Evolutionary conservation across 108 stramenopile species (phyloP), one percentile per base, ranked within the genome.

Genomic region (Conticribra guillardii): DNA sequence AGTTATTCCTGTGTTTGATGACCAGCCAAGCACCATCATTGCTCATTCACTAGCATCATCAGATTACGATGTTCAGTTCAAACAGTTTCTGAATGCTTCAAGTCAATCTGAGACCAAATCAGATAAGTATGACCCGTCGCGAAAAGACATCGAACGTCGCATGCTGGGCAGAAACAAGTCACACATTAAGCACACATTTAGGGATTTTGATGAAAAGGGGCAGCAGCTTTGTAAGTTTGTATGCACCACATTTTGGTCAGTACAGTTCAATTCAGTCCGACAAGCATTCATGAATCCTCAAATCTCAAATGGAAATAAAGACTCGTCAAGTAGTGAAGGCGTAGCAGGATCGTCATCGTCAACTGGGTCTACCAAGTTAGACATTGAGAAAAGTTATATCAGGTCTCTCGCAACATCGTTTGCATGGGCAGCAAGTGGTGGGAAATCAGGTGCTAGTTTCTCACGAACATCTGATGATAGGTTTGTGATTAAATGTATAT

Each of bases 401-500:
- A 71, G 88, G 49, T 91, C 89, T 66, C 75, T 97, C 23, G 91
- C 93, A 32, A 86, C 93, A 62, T 80, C 95, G 0, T 76, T 72
- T 57, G 78, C 84, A 0, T 95, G 93, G 96, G 95, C 93, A 50
- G 96, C 95, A 21, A 89, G 90, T 70, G 97, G 97, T 32, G 97
- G 97, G 5, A 97, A 97, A 80, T 93, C 92, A 64, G 96, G 96
- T 19, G 96, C 96, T 44, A 82, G 85, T 26, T 95, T 97, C 60
- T 67, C 85, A 7, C 71, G 90, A 29, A 97, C 95, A 18, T 67
- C 80, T 9, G 96, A 96, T 73, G 92, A 90, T 45, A 76, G 95
- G 26, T 97, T 97, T 76, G 95, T 98, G 47, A 94, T 98, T 52
- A 98, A 98, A 80, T 90, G 80, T 65, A 96, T 98, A 30, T 93